Percentiles rank a stretch among this genome's conserved stretches.
These are phyloP conservation scores for Talaromyces sp. DNA, from an alignment of 2,329 filamentous ascomycete species.

Conservation along the genomic window DNA sequence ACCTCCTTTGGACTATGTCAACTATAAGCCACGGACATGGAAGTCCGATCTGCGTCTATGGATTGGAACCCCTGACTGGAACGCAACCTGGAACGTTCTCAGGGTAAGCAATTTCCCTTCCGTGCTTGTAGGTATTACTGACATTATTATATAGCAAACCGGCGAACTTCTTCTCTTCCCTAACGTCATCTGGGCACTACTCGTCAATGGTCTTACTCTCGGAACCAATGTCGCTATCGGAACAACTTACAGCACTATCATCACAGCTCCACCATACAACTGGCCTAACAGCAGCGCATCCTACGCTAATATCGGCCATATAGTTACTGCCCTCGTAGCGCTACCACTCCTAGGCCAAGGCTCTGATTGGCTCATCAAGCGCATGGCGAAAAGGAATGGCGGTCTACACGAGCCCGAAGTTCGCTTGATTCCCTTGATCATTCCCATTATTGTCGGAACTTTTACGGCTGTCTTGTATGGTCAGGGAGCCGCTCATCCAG, in stretches of 20 bases:
- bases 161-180: slow-evolving; percentile 34
- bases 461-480: slow-evolving; percentile 37
- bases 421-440: slow-evolving; percentile 27
- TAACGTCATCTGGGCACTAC: slow-evolving; percentile 39
- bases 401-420: slow-evolving; percentile 40
- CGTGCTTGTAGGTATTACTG: neutral
- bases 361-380: slow-evolving; percentile 33
- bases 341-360: slow-evolving; percentile 36
- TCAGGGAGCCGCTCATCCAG: slow-evolving; percentile 28
- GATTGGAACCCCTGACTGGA: slow-evolving; percentile 36
- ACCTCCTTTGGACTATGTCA: slow-evolving; percentile 29
- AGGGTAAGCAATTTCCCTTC: slow-evolving; percentile 12
- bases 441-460: slow-evolving; percentile 35
- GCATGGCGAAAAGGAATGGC: slow-evolving; percentile 27
- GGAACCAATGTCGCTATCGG: slow-evolving; percentile 41
- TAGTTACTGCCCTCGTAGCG: slow-evolving; percentile 32
- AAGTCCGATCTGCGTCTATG: slow-evolving; percentile 34
- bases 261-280: slow-evolving; percentile 31
- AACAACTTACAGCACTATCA: slow-evolving; percentile 36
- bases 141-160: slow-evolving; percentile 21
- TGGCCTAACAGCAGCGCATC: slow-evolving; percentile 30
- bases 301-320: slow-evolving; percentile 38
- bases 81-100: slow-evolving; percentile 17
- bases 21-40: slow-evolving; percentile 31
- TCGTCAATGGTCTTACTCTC: slow-evolving; percentile 34